These are phyloP conservation scores for Rhypophila decipiens DNA, from an alignment of 495 filamentous ascomycete genomes.

Conservation along the genomic window DNA sequence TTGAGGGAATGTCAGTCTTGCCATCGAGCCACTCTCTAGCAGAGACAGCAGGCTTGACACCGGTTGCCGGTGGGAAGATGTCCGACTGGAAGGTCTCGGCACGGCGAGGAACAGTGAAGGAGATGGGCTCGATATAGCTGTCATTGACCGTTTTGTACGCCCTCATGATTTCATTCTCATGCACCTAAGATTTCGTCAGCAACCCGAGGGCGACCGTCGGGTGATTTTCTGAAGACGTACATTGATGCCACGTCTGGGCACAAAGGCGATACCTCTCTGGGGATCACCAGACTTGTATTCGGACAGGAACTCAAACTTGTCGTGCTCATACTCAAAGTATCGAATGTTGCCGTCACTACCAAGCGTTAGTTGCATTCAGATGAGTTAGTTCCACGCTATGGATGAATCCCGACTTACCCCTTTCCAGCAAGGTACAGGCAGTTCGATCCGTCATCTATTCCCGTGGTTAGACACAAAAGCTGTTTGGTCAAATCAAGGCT, in stretches of 20 bases:
- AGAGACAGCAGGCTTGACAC: conserved; percentile 70
- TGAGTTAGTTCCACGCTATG: not conserved
- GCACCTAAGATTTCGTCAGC: conserved; percentile 44
- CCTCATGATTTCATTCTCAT: conserved; percentile 94
- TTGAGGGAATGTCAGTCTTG: conserved; percentile 74
- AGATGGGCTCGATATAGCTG: conserved; percentile 88
- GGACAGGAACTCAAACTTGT: conserved; percentile 93
- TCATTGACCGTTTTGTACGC: conserved; percentile 97
- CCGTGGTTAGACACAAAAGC: conserved; percentile 21
- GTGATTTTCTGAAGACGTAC: conserved; percentile 45
- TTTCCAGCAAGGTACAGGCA: conserved; percentile 93
- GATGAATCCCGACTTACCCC: conserved; percentile 56
- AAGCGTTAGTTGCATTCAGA: not conserved
- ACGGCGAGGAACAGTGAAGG: conserved; percentile 90
- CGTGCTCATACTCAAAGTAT: conserved; percentile 94
- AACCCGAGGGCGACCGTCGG: not conserved
- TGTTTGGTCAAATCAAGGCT: not conserved
- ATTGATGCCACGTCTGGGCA: conserved; percentile 92
- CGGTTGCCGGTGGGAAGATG: conserved; percentile 81
- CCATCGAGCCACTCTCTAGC: conserved; percentile 80
- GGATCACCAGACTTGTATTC: conserved; percentile 95
- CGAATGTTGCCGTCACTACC: conserved; percentile 93
- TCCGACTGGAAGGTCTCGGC: conserved; percentile 98
- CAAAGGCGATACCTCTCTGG: conserved; percentile 88
- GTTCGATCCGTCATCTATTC: conserved; percentile 73